Evolutionary conservation across 345 rosid genomes (phyloP).

Genomic region (Eucalyptus erythrocorys): DNA sequence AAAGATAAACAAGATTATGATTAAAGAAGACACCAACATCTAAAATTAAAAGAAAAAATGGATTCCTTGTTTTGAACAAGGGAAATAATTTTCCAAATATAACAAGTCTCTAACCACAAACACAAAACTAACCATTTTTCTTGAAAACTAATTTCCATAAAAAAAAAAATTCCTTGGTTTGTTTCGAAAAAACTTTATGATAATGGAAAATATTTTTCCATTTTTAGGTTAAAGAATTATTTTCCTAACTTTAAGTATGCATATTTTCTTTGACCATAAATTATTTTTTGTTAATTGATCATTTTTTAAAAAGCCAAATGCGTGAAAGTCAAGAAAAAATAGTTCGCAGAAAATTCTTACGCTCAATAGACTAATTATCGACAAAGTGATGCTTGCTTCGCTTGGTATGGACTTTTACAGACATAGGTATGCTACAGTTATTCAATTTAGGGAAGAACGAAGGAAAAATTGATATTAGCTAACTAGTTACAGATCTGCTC

Average conservation of each 20-base stretch:
- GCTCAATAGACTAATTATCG: neutral
- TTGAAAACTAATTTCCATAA: neutral
- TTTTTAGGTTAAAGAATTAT: too few relatives aligned
- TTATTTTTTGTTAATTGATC: neutral
- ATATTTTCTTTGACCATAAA: too few relatives aligned
- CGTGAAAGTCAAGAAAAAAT: neutral
- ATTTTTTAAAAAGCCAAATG: neutral
- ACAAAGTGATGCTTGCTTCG: neutral
- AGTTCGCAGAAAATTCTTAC: neutral
- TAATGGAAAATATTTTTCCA: too few relatives aligned
- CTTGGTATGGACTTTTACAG: neutral
- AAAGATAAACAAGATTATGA: neutral
- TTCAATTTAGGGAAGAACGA: neutral
- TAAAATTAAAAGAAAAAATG: neutral
- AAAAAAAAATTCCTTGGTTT: too few relatives aligned
- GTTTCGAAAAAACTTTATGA: neutral
- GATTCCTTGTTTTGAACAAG: neutral
- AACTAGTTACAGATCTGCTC: constrained; percentile 47
- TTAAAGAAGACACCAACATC: neutral
- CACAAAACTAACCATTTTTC: neutral
- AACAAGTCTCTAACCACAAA: neutral
- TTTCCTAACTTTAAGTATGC: too few relatives aligned
- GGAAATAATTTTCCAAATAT: neutral
- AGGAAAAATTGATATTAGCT: neutral
- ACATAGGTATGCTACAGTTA: neutral